phyloP scores from a whole-genome alignment of 164 flowering plant species.

The Warburgia ugandensis region DNA sequence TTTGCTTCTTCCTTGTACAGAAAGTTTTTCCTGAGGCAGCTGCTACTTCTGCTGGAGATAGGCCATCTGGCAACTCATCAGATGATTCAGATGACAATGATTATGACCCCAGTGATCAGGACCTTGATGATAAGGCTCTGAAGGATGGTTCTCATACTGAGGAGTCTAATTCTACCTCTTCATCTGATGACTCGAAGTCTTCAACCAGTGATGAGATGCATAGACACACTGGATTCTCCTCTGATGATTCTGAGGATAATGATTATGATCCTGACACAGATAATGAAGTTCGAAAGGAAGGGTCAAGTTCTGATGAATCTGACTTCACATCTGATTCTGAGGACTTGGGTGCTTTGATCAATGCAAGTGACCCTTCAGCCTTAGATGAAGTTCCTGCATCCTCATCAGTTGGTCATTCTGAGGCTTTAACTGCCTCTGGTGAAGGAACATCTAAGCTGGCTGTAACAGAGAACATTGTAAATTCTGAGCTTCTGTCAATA shows the following conservation, averaged over 20 bases:
- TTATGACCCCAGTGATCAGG: conserved; percentile 61
- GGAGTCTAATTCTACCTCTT: conserved; percentile 52
- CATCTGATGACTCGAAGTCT: conserved; percentile 42
- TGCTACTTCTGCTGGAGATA: conserved; percentile 35
- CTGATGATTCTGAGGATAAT: conserved; percentile 35
- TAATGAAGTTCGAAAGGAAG: conserved; percentile 31
- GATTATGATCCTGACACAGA: conserved; percentile 67
- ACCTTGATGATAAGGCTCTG: conserved; percentile 24
- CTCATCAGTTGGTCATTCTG: background rate
- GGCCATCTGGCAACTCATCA: conserved; percentile 47
- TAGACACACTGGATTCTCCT: conserved; percentile 3
- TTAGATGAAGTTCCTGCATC: conserved; percentile 3
- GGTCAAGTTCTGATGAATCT: conserved; percentile 64
- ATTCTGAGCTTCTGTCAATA: conserved; percentile 32
- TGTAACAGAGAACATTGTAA: conserved; percentile 16
- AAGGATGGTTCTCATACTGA: conserved; percentile 56
- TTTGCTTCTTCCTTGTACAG: conserved; percentile 31
- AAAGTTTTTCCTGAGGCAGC: conserved; percentile 86
- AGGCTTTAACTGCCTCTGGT: conserved; percentile 26
- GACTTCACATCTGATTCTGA: conserved; percentile 58
- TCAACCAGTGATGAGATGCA: conserved; percentile 15
- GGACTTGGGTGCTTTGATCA: conserved; percentile 26
- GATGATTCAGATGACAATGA: conserved; percentile 91
- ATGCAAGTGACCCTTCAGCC: conserved; percentile 9
- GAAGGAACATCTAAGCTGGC: conserved; percentile 9